Evolutionary conservation across 2,329 filamentous ascomycete genomes (phyloP), one percentile per base, ranked within the genome.

Genomic region (Exophiala spinifera): DNA sequence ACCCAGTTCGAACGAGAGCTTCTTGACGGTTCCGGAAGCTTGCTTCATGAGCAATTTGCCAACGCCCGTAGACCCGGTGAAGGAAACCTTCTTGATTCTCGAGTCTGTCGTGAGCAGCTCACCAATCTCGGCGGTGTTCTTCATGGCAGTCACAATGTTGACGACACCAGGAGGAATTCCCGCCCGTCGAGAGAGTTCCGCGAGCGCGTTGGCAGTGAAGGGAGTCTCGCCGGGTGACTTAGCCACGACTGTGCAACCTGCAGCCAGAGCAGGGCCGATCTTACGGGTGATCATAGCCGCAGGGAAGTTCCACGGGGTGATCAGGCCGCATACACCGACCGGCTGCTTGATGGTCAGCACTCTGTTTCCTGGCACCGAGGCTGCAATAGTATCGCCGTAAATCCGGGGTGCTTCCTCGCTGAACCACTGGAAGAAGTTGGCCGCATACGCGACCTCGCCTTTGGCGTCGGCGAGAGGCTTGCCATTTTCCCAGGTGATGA

Each of bases 221-320:
- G 92, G 94, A 1, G 94, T 96, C 76, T 97, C 92, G 46, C 86
- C 86, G 1, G 92, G 91, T 14, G 91, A 87, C 72, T 99, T 99
- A 65, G 85, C 86, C 1, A 97, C 91, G 1, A 95, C 88, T 0
- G 92, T 96, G 74, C 92, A 97, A 55, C 94, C 94, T n/a, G 91
- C 91, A 15, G 94, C 94, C 52, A 97, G 79, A 8, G 82, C 82
- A 4, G 83, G 76, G 1, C 67, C 76, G 31, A 76, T 72, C 63
- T 79, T 79, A 17, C 76, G 67, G 2, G 76, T 78, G 44, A 79
- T 75, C 76, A 79, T 79, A 1, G 76, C 76, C 20, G 76, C 76
- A 4, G 76, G 76, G 66, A 85, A 85, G 70, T 85, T 85, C 82
- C 82, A 84, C 21, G 85, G 85, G 11, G 83, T 86, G 60, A 88